phyloP scores from a whole-genome alignment of 768 basidiomycete genomes.

The Suillus weaverae region DNA sequence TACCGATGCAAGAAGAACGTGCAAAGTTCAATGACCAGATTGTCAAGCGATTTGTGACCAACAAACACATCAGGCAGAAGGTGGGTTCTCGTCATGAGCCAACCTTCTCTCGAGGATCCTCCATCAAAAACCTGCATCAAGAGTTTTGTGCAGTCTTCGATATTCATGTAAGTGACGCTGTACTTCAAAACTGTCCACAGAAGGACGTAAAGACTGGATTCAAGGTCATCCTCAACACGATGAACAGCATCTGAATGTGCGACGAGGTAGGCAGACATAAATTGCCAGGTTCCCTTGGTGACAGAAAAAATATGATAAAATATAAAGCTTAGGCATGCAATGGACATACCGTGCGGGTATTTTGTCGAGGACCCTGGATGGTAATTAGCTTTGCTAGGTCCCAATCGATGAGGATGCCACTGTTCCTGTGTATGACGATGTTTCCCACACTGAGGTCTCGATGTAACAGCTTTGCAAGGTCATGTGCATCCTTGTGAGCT shows the following conservation, averaged over 20 bases:
- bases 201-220: conserved; percentile 4
- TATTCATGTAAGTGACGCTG: not conserved
- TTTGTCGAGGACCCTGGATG: no score
- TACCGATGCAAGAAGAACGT: not conserved
- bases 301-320: no score
- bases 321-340: no score
- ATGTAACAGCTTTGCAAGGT: not conserved
- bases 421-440: no score
- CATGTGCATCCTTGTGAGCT: conserved; percentile 4
- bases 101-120: not conserved
- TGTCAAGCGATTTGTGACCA: not conserved
- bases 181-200: conserved; percentile 4
- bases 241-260: not conserved
- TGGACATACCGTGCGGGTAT: no score
- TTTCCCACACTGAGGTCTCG: no score
- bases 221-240: conserved; percentile 3
- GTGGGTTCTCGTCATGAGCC: not conserved
- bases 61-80: not conserved
- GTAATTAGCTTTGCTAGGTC: no score
- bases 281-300: conserved; percentile 10
- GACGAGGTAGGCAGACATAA: no score
- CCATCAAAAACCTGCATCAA: not conserved
- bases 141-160: not conserved
- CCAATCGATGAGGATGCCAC: no score
- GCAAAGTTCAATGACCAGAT: not conserved